Evolutionary conservation across 305 asterid species (phyloP).

Genomic region (Stenogyne calaminthoides): DNA sequence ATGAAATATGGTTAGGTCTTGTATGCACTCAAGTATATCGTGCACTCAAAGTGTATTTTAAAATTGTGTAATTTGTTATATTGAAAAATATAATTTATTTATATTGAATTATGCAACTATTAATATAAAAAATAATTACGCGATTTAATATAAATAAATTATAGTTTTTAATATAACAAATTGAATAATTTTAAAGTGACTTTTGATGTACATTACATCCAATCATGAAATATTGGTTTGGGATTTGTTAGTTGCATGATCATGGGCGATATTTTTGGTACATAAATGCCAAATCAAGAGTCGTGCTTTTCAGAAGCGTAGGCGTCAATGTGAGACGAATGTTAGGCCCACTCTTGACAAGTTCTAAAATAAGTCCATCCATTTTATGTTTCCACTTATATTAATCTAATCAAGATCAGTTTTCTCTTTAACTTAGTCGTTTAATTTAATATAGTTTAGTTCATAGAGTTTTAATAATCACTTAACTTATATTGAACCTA

Average conservation of each 20-base stretch:
- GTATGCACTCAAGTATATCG: too few species aligned
- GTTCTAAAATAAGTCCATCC: not conserved
- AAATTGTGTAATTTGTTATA: too few species aligned
- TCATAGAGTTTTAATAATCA: not conserved
- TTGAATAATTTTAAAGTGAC: too few species aligned
- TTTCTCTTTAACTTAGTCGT: too few species aligned
- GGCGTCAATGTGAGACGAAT: conserved; percentile 21
- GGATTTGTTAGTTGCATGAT: conserved; percentile 24
- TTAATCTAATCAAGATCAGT: not conserved
- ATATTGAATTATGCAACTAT: too few species aligned
- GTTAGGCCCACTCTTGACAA: conserved; percentile 31
- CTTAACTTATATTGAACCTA: not conserved
- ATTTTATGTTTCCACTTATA: not conserved
- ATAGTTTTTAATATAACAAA: too few species aligned
- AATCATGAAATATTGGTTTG: conserved; percentile 13
- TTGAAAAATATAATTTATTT: too few species aligned
- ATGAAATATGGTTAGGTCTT: too few species aligned
- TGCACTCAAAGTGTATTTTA: too few species aligned
- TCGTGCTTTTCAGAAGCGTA: conserved; percentile 10
- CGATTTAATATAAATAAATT: too few species aligned
- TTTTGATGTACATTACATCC: too few species aligned
- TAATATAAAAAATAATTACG: too few species aligned
- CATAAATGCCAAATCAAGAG: conserved; percentile 10
- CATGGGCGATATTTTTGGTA: not conserved
- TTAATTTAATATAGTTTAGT: not conserved